These are phyloP conservation scores for Hamiltosporidium tvaerminnensis DNA, from an alignment of 371 early-diverging fungal genomes.

Conservation along the genomic window DNA sequence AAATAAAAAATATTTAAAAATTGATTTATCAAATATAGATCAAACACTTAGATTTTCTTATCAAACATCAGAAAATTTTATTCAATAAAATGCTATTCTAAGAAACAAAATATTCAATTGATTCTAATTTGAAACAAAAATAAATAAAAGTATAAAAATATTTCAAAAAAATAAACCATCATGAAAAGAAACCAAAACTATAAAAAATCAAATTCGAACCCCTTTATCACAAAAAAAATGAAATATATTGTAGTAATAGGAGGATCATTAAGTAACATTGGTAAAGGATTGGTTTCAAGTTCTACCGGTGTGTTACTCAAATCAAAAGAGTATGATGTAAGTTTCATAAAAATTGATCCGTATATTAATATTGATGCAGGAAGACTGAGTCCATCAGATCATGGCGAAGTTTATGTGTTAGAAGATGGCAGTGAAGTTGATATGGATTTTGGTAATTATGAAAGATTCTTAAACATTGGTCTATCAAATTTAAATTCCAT, in stretches of 20 bases:
- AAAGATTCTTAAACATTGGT: conserved; percentile 79
- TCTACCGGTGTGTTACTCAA: conserved; percentile 83
- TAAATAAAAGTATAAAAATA: too few relatives aligned
- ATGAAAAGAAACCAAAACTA: neutral
- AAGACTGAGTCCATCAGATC: conserved; percentile 81
- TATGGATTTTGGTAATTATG: conserved; percentile 94
- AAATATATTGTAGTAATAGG: conserved; percentile 85
- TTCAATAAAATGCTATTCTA: too few relatives aligned
- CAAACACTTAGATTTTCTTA: too few relatives aligned
- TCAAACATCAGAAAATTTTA: too few relatives aligned
- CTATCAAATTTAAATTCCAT: conserved; percentile 85
- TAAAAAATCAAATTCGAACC: neutral
- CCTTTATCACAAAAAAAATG: conserved; percentile 56
- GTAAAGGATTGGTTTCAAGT: conserved; percentile 92
- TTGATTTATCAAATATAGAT: too few relatives aligned
- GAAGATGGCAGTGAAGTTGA: conserved; percentile 97
- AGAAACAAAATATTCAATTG: too few relatives aligned
- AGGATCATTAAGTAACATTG: conserved; percentile 91
- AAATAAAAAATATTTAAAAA: too few relatives aligned
- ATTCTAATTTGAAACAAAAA: too few relatives aligned
- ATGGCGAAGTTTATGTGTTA: conserved; percentile 94
- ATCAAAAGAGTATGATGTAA: conserved; percentile 74
- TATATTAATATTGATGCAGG: conserved; percentile 97
- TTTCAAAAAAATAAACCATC: too few relatives aligned
- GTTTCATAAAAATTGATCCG: conserved; percentile 96